phyloP scores from a whole-genome alignment of 345 rosid genomes.

The Erucastrum elatum region DNA sequence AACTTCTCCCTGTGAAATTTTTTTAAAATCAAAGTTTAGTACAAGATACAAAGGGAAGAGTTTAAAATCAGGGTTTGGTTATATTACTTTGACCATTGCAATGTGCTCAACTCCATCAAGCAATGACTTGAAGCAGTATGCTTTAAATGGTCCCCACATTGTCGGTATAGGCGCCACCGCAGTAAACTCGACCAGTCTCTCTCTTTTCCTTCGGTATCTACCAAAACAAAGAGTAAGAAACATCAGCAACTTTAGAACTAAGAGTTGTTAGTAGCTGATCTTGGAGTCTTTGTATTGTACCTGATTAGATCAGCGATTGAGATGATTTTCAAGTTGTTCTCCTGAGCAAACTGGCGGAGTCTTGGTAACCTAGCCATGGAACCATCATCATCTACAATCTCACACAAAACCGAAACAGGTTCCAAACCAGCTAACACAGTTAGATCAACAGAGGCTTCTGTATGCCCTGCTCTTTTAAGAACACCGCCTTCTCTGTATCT shows the following conservation, averaged over 20 bases:
- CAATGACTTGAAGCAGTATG: conserved; percentile 75
- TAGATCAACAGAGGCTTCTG: conserved; percentile 93
- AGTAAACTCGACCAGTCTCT: conserved; percentile 70
- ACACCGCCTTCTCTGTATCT: conserved; percentile 90
- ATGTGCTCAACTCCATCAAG: conserved; percentile 95
- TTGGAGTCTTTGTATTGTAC: conserved; percentile 43
- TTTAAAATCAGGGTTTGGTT: background rate
- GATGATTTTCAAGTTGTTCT: conserved; percentile 65
- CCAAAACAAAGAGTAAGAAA: background rate
- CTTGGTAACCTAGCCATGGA: conserved; percentile 96
- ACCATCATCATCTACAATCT: conserved; percentile 95
- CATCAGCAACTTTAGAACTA: background rate
- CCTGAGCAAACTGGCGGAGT: conserved; percentile 64
- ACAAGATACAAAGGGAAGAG: background rate
- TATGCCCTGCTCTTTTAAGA: conserved; percentile 94
- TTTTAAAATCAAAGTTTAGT: background rate
- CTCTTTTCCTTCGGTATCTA: conserved; percentile 85
- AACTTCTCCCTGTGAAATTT: conserved; percentile 56
- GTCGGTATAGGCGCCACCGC: conserved; percentile 80
- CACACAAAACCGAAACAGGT: conserved; percentile 79
- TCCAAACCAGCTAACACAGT: conserved; percentile 75
- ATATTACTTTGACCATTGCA: conserved; percentile 90
- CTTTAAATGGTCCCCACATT: conserved; percentile 88
- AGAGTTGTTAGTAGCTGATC: background rate
- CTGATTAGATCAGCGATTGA: conserved; percentile 88